Conservation (phyloP, 805 yeast species). For the Yarrowia phangngaensis region DNA sequence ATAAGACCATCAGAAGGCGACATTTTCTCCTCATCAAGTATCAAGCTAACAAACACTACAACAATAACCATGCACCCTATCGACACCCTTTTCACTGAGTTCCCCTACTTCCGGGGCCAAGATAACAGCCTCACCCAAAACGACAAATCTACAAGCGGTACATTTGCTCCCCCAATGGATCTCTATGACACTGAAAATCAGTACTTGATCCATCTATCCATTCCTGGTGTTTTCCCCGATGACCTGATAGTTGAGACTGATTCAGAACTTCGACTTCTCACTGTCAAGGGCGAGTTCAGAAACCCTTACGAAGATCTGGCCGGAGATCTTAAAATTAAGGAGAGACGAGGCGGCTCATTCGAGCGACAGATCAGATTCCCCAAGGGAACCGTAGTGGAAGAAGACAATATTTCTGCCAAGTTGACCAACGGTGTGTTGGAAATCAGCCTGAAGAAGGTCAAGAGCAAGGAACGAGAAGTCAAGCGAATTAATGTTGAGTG, state of each 20-base stretch:
- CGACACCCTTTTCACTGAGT: conserved; percentile 22
- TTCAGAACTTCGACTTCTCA: conserved; percentile 52
- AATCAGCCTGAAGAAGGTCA: conserved; percentile 49
- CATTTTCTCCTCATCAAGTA: no score
- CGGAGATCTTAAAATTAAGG: conserved; percentile 47
- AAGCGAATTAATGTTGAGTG: conserved; percentile 30
- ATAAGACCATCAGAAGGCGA: no score
- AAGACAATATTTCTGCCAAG: conserved; percentile 52
- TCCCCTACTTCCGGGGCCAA: conserved; percentile 12
- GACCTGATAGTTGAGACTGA: conserved; percentile 57
- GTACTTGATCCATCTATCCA: conserved; percentile 49
- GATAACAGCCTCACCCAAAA: conserved; percentile 24
- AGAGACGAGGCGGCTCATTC: conserved; percentile 54
- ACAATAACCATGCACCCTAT: conserved; percentile 7
- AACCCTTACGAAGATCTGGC: conserved; percentile 39
- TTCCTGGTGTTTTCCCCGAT: conserved; percentile 57
- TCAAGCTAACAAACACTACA: conserved; percentile 1
- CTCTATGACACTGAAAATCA: conserved; percentile 51
- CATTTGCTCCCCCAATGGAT: conserved; percentile 56
- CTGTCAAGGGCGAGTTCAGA: conserved; percentile 46
- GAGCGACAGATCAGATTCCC: conserved; percentile 58
- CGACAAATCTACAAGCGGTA: conserved; percentile 4
- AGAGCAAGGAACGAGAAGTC: conserved; percentile 38
- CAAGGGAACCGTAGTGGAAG: conserved; percentile 49
- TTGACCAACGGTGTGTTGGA: conserved; percentile 54